Evolutionary conservation across 768 basidiomycete species (phyloP).

Genomic region (Mrakia gelida): DNA sequence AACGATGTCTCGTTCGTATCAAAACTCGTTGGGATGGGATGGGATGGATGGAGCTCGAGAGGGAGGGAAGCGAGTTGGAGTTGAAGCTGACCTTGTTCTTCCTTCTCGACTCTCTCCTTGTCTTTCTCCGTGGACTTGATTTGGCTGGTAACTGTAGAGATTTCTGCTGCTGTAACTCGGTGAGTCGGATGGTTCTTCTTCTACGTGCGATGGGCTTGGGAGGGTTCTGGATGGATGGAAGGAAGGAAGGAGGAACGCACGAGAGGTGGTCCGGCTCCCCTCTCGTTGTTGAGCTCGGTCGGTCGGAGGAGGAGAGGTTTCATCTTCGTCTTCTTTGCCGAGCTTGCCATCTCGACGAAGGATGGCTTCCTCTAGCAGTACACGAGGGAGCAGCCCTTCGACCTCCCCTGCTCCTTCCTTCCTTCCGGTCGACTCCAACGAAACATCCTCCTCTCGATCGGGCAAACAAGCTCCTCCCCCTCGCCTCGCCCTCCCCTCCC

Average conservation of each 20-base stretch:
- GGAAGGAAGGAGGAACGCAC: background rate
- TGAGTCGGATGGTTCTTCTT: background rate
- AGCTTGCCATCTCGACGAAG: background rate
- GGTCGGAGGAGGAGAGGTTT: too few species aligned
- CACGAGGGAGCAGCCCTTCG: background rate
- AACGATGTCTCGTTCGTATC: background rate
- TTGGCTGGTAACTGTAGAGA: background rate
- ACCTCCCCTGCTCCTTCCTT: background rate
- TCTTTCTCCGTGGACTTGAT: background rate
- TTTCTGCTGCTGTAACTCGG: constrained; percentile 23
- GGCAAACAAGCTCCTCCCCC: background rate
- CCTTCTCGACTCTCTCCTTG: background rate
- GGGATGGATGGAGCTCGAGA: background rate
- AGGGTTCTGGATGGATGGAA: background rate
- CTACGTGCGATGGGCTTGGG: background rate
- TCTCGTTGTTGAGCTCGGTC: background rate
- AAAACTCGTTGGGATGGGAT: background rate
- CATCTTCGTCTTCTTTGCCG: background rate
- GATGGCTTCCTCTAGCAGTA: background rate
- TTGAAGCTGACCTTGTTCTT: background rate
- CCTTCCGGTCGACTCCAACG: background rate
- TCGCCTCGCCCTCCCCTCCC: background rate
- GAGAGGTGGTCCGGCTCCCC: background rate
- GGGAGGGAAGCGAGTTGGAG: too few species aligned
- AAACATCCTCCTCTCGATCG: background rate